Percentiles rank a stretch among this genome's conserved stretches.
Conservation (phyloP, 1,139 yeast species). For the Meyerozyma sp. region DNA sequence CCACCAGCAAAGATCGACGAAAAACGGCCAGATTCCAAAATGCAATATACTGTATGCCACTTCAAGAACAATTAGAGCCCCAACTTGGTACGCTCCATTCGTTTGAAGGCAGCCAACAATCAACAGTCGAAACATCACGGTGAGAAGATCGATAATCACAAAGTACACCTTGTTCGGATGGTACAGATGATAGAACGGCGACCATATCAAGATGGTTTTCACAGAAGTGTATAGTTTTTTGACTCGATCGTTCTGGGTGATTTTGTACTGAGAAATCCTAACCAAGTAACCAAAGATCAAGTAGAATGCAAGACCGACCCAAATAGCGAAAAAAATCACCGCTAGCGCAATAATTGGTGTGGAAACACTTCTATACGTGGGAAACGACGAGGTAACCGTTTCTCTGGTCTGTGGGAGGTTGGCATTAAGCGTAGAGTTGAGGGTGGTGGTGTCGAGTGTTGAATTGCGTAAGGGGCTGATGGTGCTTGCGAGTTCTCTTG, state of each 20-base stretch:
- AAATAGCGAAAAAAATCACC: slow-evolving; percentile 26
- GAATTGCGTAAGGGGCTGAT: neutral
- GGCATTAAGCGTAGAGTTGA: neutral
- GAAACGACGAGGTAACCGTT: too few relatives aligned
- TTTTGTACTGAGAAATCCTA: slow-evolving; percentile 13
- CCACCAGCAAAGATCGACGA: slow-evolving; percentile 30
- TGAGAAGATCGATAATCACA: slow-evolving; percentile 28
- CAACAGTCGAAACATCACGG: slow-evolving; percentile 28
- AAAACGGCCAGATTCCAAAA: slow-evolving; percentile 35
- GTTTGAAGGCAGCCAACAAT: slow-evolving; percentile 40
- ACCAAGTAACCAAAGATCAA: slow-evolving; percentile 30
- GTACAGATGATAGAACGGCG: slow-evolving; percentile 38
- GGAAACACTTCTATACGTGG: neutral
- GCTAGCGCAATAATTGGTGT: slow-evolving; percentile 19
- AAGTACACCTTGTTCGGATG: slow-evolving; percentile 38
- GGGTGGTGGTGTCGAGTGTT: neutral
- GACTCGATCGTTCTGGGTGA: slow-evolving; percentile 18
- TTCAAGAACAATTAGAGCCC: slow-evolving; percentile 33
- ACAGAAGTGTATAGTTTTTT: slow-evolving; percentile 43
- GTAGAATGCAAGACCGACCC: slow-evolving; percentile 24
- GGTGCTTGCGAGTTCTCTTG: neutral
- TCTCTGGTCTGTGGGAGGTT: too few relatives aligned
- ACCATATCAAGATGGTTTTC: slow-evolving; percentile 43
- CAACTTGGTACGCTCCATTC: slow-evolving; percentile 41
- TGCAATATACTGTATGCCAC: slow-evolving; percentile 25